Evolutionary conservation across 345 rosid species (phyloP).

Genomic region (Boechera stricta): DNA sequence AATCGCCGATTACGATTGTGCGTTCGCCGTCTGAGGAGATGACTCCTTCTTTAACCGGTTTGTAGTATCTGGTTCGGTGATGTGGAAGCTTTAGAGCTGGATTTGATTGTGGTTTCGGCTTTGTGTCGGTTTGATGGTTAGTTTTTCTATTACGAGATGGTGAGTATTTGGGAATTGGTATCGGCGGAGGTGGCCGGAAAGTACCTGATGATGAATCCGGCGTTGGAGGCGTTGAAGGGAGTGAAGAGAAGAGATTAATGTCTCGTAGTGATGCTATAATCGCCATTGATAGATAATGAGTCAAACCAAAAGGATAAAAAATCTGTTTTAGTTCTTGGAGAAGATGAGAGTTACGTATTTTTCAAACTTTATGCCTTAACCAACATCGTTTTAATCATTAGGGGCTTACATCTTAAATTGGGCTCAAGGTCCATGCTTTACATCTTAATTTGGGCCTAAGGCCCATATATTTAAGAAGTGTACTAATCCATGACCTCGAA

Average conservation of each 20-base stretch:
- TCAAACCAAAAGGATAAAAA: not conserved
- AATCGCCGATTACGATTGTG: constrained; percentile 67
- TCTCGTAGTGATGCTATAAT: constrained; percentile 64
- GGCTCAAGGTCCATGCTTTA: not conserved
- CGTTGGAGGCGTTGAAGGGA: constrained; percentile 62
- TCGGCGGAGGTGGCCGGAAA: constrained; percentile 58
- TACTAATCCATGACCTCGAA: not conserved
- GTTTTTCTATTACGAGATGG: constrained; percentile 53
- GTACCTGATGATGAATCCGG: constrained; percentile 39
- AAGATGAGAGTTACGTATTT: not conserved
- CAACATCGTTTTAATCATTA: not conserved
- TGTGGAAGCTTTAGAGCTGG: constrained; percentile 81
- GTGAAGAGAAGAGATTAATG: constrained; percentile 75
- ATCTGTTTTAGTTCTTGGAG: not conserved
- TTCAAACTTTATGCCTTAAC: not conserved
- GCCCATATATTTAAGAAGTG: not conserved
- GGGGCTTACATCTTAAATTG: not conserved
- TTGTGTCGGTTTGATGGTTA: constrained; percentile 10
- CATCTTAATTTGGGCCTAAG: too few species aligned
- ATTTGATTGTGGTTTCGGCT: constrained; percentile 42
- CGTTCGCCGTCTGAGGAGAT: constrained; percentile 76
- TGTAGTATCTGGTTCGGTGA: constrained; percentile 68
- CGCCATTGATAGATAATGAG: constrained; percentile 50
- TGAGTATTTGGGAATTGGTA: constrained; percentile 73
- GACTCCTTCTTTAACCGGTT: constrained; percentile 69